phyloP scores from a whole-genome alignment of 176 grass and related monocot genomes.

The Lolium perenne region DNA sequence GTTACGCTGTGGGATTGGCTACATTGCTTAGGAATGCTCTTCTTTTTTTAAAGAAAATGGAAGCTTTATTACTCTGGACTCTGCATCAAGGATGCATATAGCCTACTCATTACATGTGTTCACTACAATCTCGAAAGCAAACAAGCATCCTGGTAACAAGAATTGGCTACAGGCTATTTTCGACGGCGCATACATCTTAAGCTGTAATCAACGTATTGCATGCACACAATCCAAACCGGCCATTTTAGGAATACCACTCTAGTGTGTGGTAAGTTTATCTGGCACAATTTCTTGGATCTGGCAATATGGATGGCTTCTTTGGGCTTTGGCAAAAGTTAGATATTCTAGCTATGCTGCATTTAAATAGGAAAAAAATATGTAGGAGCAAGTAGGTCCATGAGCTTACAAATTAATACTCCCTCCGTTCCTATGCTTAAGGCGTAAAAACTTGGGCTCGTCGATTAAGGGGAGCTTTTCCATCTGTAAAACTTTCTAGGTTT shows the following conservation, averaged over 20 bases:
- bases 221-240: neutral
- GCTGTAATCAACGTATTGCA: neutral
- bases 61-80: neutral
- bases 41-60: neutral
- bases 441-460: too few relatives aligned
- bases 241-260: neutral
- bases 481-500: too few relatives aligned
- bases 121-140: neutral
- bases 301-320: neutral
- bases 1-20: neutral
- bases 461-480: too few relatives aligned
- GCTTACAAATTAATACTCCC: neutral
- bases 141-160: neutral
- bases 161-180: neutral
- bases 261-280: slow-evolving; percentile 4
- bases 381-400: neutral
- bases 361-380: slow-evolving; percentile 17
- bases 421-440: too few relatives aligned
- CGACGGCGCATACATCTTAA: neutral
- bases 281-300: neutral
- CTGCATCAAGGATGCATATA: neutral
- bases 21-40: neutral
- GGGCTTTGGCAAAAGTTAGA: neutral
- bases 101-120: neutral
- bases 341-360: slow-evolving; percentile 6